These are phyloP conservation scores for Dendrostoma leiphaemia DNA, from an alignment of 2,329 filamentous ascomycete species.

Conservation along the genomic window DNA sequence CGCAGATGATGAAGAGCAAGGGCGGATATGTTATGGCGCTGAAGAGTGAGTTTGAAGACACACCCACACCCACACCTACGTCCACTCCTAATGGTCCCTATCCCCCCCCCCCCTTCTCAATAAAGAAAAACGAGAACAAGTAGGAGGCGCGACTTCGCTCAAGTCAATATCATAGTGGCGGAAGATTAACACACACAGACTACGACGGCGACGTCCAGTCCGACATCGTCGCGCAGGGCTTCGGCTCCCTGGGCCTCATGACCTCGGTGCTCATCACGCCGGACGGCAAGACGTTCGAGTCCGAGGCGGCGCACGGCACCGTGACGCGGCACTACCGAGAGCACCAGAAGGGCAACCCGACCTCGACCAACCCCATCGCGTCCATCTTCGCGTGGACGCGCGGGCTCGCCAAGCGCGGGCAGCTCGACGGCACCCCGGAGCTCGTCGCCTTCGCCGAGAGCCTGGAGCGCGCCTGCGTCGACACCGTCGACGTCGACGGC, in stretches of 20 bases:
- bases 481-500: constrained; percentile 88
- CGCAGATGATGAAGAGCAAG: constrained; percentile 99
- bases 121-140: no score
- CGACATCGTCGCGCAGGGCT: constrained; percentile 96
- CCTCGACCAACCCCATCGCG: constrained; percentile 97
- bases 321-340: constrained; percentile 98
- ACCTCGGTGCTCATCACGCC: constrained; percentile 96
- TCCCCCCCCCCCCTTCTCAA: neutral
- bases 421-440: constrained; percentile 90
- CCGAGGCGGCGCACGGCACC: constrained; percentile 96
- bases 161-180: no score
- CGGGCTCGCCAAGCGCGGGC: constrained; percentile 87
- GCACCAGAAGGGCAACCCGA: constrained; percentile 96
- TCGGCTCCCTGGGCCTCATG: constrained; percentile 97
- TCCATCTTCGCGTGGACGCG: constrained; percentile 99
- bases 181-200: no score
- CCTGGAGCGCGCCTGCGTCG: constrained; percentile 89
- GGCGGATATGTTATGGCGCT: constrained; percentile 96
- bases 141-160: no score
- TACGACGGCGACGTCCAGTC: constrained; percentile 99
- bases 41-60: constrained; percentile 69
- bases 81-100: no score
- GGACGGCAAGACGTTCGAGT: constrained; percentile 94
- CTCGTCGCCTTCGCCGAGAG: constrained; percentile 87
- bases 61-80: no score